Conservation (phyloP, 768 basidiomycete genomes). For the Suillus lakei region DNA sequence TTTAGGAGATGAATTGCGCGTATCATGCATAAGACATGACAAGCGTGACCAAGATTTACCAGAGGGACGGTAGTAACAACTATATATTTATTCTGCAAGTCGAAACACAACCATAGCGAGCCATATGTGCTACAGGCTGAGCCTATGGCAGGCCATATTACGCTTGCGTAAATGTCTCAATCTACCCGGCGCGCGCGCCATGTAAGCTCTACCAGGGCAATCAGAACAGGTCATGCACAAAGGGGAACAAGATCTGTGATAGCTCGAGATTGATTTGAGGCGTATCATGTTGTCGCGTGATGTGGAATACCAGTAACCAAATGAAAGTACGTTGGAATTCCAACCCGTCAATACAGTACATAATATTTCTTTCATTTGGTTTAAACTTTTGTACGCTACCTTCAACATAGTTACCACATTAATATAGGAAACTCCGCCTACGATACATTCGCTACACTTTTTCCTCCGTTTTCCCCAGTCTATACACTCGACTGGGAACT, state of each 20-base stretch:
- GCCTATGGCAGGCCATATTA: neutral
- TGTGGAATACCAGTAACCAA: no score
- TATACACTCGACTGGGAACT: no score
- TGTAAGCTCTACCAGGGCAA: neutral
- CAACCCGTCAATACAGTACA: no score
- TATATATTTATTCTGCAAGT: neutral
- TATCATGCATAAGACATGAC: neutral
- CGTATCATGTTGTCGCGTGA: neutral
- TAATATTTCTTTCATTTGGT: no score
- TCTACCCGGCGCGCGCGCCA: neutral
- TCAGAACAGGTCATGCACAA: neutral
- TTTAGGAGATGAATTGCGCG: neutral
- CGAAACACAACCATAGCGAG: neutral
- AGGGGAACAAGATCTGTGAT: neutral
- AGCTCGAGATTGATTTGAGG: neutral
- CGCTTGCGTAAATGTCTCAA: neutral
- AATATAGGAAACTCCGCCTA: no score
- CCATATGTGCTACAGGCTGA: neutral
- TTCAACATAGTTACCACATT: no score
- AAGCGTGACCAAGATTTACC: neutral
- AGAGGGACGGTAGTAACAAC: no score
- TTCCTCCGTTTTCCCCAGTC: no score
- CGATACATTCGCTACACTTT: no score
- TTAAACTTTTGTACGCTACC: no score
- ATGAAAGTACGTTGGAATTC: no score